Percentiles rank a stretch among this genome's conserved stretches.
These are phyloP conservation scores for Moesziomyces antarcticus DNA, from an alignment of 1,284 basidiomycete species.

Conservation along the genomic window DNA sequence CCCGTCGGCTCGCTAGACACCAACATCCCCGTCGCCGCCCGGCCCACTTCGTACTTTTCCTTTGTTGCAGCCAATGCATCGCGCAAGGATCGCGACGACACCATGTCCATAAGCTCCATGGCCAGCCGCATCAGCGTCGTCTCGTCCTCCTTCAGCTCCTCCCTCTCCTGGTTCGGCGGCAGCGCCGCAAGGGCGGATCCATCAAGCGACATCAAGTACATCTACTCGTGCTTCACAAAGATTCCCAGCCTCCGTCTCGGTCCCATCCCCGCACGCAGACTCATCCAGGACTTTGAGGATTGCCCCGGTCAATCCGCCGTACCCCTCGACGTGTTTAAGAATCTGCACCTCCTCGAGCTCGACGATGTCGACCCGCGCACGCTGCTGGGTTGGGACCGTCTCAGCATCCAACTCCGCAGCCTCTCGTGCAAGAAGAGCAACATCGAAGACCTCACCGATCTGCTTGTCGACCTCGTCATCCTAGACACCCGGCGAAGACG, in stretches of 20 bases:
- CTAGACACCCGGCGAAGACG: constrained; percentile 72
- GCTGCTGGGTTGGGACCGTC: constrained; percentile 84
- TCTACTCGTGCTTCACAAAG: constrained; percentile 88
- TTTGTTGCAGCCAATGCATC: constrained; percentile 32
- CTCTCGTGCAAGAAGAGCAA: constrained; percentile 81
- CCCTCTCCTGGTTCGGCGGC: constrained; percentile 45
- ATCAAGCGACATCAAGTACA: constrained; percentile 77
- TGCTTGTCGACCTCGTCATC: constrained; percentile 80
- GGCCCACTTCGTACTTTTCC: constrained; percentile 72
- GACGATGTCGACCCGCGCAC: constrained; percentile 83
- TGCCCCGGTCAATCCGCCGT: constrained; percentile 79
- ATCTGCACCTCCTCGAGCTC: constrained; percentile 78
- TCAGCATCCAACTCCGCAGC: constrained; percentile 78
- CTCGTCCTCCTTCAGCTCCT: constrained; percentile 73
- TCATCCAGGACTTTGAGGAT: constrained; percentile 78
- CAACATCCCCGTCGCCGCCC: constrained; percentile 64
- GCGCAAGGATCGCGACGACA: constrained; percentile 70
- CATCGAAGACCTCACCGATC: constrained; percentile 81
- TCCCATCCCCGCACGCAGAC: constrained; percentile 72
- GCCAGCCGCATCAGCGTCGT: constrained; percentile 81
- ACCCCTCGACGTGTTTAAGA: constrained; percentile 85
- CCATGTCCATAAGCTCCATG: constrained; percentile 80
- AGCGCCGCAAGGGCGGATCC: constrained; percentile 71
- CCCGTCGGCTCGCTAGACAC: constrained; percentile 82
- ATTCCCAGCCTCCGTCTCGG: constrained; percentile 76